Percentiles rank a stretch among this genome's conserved stretches.
phyloP scores from a whole-genome alignment of 352 stramenopile species.

The Globisporangium recalcitrans region DNA sequence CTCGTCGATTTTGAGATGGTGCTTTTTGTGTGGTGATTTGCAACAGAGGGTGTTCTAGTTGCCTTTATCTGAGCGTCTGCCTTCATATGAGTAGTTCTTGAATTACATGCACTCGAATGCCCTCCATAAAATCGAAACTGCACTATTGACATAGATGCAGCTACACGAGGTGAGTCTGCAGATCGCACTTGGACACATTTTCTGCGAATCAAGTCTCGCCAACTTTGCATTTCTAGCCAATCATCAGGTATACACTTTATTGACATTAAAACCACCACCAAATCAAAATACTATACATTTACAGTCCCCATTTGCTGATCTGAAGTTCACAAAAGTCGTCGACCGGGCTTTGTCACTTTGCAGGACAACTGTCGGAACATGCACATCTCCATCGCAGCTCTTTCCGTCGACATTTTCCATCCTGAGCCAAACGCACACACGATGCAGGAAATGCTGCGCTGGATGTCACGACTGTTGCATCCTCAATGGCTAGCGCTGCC shows the following conservation, averaged over 20 bases:
- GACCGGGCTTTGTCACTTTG: neutral
- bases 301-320: neutral
- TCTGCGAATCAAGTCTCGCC: neutral
- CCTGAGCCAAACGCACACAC: neutral
- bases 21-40: neutral
- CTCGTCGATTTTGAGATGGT: neutral
- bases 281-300: neutral
- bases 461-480: slow-evolving; percentile 5
- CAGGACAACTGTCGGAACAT: neutral
- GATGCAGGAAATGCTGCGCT: neutral
- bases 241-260: neutral
- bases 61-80: neutral
- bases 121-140: neutral
- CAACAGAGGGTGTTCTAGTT: neutral
- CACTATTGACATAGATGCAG: neutral
- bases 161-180: neutral
- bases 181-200: neutral
- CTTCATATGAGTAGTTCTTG: too few relatives aligned
- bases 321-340: neutral
- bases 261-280: neutral
- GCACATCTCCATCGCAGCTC: neutral
- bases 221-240: neutral
- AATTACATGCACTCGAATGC: neutral
- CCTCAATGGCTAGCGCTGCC: neutral
- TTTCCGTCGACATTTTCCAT: neutral